These are phyloP conservation scores for Chlorella sp. DNA, from an alignment of 139 green algal genomes.

Conservation along the genomic window DNA sequence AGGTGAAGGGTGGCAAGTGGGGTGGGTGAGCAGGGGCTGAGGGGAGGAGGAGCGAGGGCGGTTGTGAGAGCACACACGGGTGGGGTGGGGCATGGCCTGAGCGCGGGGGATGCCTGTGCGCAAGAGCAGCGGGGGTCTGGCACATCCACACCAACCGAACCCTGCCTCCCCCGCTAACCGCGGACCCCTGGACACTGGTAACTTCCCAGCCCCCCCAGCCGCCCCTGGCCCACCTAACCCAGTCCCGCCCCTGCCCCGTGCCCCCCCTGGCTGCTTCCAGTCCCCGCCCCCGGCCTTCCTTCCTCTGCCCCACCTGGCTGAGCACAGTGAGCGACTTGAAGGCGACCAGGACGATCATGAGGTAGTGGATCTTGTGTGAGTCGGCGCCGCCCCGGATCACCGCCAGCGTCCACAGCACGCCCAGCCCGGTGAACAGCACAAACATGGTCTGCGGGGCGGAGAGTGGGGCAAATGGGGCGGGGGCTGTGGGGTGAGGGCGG, in stretches of 20 bases:
- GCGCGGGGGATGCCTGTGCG: not conserved
- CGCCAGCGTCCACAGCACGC: slow-evolving; percentile 70
- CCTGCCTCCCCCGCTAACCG: not conserved
- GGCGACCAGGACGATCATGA: slow-evolving; percentile 90
- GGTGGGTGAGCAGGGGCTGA: not conserved
- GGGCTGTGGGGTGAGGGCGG: not conserved
- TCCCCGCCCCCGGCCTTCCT: no score
- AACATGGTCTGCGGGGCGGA: slow-evolving; percentile 80
- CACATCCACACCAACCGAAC: not conserved
- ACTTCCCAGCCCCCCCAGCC: not conserved
- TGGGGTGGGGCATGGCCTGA: not conserved
- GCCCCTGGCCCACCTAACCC: not conserved
- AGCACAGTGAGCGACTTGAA: slow-evolving; percentile 92
- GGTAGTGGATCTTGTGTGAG: slow-evolving; percentile 88
- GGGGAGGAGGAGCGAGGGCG: no score
- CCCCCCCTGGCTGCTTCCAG: no score
- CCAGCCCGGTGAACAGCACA: slow-evolving; percentile 69
- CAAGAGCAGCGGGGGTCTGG: not conserved
- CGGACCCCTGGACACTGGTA: no score
- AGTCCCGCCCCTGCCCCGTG: no score
- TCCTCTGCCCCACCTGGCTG: slow-evolving; percentile 50
- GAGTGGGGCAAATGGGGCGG: not conserved
- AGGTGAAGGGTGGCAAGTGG: not conserved
- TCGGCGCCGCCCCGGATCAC: slow-evolving; percentile 45
- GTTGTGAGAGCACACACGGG: not conserved